These are phyloP conservation scores for Opeltia flavorubescens DNA, from an alignment of 495 filamentous ascomycete species.

Conservation along the genomic window DNA sequence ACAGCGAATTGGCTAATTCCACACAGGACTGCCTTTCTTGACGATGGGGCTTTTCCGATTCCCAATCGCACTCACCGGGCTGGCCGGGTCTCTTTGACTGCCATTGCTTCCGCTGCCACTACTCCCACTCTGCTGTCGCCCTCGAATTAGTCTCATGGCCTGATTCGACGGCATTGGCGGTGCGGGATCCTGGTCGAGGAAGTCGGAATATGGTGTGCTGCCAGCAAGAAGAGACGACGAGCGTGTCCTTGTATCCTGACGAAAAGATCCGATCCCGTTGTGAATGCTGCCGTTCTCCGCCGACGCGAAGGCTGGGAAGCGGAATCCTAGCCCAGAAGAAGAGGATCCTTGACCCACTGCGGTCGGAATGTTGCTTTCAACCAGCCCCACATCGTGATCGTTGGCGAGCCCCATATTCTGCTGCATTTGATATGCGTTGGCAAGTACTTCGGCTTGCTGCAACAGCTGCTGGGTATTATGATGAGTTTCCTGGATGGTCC, in stretches of 20 bases:
- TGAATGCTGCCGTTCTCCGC: slow-evolving; percentile 14
- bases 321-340: slow-evolving; percentile 9
- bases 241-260: slow-evolving; percentile 10
- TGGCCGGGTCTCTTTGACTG: slow-evolving; percentile 25
- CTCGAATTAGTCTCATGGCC: slow-evolving; percentile 13
- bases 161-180: slow-evolving; percentile 16
- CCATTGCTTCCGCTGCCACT: slow-evolving; percentile 31
- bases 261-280: slow-evolving; percentile 28
- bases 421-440: slow-evolving; percentile 30
- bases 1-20: slow-evolving; percentile 9
- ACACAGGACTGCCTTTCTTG: slow-evolving; percentile 15
- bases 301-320: slow-evolving; percentile 18
- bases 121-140: slow-evolving; percentile 25
- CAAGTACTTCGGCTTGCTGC: slow-evolving; percentile 33
- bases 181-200: slow-evolving; percentile 15
- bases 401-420: slow-evolving; percentile 26
- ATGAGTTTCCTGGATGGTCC: slow-evolving; percentile 34
- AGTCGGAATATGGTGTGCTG: slow-evolving; percentile 12
- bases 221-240: slow-evolving; percentile 14
- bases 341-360: slow-evolving; percentile 25
- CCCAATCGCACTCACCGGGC: slow-evolving; percentile 8
- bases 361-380: slow-evolving; percentile 35
- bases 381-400: slow-evolving; percentile 32
- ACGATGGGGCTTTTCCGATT: slow-evolving; percentile 12
- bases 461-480: slow-evolving; percentile 31